Conservation (phyloP, 2,329 filamentous ascomycete species). For the Monilinia aucupariae region DNA sequence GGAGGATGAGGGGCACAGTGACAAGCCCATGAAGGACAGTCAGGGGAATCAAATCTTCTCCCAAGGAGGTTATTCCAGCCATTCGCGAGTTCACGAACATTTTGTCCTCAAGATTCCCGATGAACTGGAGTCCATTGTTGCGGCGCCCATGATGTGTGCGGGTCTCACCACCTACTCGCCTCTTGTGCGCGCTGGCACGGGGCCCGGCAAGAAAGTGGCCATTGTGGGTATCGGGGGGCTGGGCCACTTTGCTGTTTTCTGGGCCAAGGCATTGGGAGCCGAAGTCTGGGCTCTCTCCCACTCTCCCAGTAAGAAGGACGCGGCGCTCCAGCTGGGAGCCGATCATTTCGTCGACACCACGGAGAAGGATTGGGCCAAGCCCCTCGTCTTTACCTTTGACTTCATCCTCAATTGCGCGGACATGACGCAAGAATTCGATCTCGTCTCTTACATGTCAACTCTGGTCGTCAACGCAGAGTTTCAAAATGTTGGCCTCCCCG, state of each 20-base stretch:
- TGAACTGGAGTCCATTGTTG: slow-evolving; percentile 42
- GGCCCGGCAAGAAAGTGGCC: slow-evolving; percentile 65
- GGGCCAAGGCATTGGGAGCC: slow-evolving; percentile 64
- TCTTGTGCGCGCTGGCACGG: slow-evolving; percentile 59
- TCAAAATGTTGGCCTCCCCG: slow-evolving; percentile 62
- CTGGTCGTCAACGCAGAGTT: slow-evolving; percentile 55
- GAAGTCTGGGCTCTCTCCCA: slow-evolving; percentile 61
- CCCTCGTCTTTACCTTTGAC: slow-evolving; percentile 49
- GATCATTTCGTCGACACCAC: slow-evolving; percentile 49
- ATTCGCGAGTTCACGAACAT: slow-evolving; percentile 49
- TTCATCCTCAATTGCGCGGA: slow-evolving; percentile 52
- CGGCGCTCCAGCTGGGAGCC: slow-evolving; percentile 58
- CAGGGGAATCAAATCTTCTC: slow-evolving; percentile 26
- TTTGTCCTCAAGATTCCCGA: slow-evolving; percentile 58
- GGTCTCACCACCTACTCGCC: slow-evolving; percentile 71
- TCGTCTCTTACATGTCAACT: slow-evolving; percentile 55
- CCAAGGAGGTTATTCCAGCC: slow-evolving; percentile 49
- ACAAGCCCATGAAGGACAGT: slow-evolving; percentile 14
- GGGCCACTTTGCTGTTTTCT: slow-evolving; percentile 68
- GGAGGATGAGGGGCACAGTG: slow-evolving; percentile 13
- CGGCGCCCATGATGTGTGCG: slow-evolving; percentile 69
- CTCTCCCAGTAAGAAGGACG: slow-evolving; percentile 50
- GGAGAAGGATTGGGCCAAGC: slow-evolving; percentile 56
- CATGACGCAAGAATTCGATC: slow-evolving; percentile 47
- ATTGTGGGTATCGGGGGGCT: slow-evolving; percentile 62